Evolutionary conservation across 768 basidiomycete genomes (phyloP), one percentile per base, ranked within the genome.

Genomic region (Leccinellum albellum): DNA sequence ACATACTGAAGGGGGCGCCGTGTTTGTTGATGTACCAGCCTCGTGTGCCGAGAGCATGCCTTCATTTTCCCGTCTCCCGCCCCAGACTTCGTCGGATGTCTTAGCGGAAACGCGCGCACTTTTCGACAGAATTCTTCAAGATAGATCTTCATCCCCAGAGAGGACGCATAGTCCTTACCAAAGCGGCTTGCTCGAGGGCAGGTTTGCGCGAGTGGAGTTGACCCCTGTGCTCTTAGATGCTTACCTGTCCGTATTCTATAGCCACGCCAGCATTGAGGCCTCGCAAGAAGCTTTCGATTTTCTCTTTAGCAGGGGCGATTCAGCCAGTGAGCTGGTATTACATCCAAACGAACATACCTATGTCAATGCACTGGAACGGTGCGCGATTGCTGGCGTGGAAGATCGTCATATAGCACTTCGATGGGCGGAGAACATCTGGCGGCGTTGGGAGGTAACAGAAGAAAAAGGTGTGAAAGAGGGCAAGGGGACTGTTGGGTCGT

Each of bases 221-320:
- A 82, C 84, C 0, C 63, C 90, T 0, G 77, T 81, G 2, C 79
- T 97, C 6, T 64, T 94, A 61, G 91, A 88, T 62, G 82, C 93
- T 3, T 98, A 91, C 66, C 75, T 97, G 50, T 83, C 88, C 13
- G 88, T 94, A 1, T 81, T 86, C 67, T 88, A 88, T 64, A 68
- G 72, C 3, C 87, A 88, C 61, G 71, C 78, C 4, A 66, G 78
- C 10, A 72, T 94, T 42, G 77, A 81, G 26, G 66, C 66, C 2
- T 74, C 82, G 3, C 72, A 74, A 28, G 75, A 77, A 8, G 68
- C 79, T 8, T 93, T 88, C 69, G 69, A 77, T 58, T 70, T 67
- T 4, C 57, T 87, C 3, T 89, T 81, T 58, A 68, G 73, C 20
- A 67, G 79, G 10, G 60, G 74, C 1, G n/a, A 31, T 50, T 35